Evolutionary conservation across 2,329 filamentous ascomycete species (phyloP), one percentile per base, ranked within the genome.

Genomic region (Fusarium nematophilum): DNA sequence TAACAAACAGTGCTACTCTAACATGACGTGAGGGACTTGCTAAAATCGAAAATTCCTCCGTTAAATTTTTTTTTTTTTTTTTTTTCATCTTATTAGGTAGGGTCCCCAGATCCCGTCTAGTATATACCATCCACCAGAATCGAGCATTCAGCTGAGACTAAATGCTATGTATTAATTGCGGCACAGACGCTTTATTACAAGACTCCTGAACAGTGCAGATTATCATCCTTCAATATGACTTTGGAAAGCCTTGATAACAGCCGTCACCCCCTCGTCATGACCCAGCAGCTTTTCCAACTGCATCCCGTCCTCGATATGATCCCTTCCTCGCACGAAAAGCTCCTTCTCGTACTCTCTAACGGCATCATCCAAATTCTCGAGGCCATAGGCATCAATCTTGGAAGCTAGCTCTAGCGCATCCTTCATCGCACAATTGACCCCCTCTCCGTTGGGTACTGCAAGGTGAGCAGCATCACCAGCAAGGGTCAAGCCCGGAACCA

Each of bases 401-500:
- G 14, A 17, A 6, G 30, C 43, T 10, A 47, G 44, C 11, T 25
- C 31, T 5, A 47, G 31, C 7, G 44, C 29, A 14, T 47, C 44
- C 44, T 18, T 9, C 44, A 47, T 47, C 4, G 44, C 44, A 5
- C 10, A 11, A 17, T 47, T 47, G 8, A 47, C 44, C 5, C 44
- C 44, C 23, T 47, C 33, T 11, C 44, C 44, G 11, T 21, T 30
- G 5, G 44, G 44, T 9, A 37, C 11, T 5, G 30, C 17, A 10
- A 47, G 9, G 23, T 47, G 44, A 14, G 44, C 44, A 13, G 44
- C 44, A 26, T 47, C 44, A 10, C 44, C 44, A n/a, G 23, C 21
- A 15, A 47, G 30, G 13, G 44, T 37, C n/a, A 37, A 10, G 3
- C 44, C 44, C 11, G 44, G 31, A 9, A 37, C 30, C 8, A 9